Base-by-base conservation (phyloP, 2,329 filamentous ascomycete species). In the Colletotrichum abscissum region DNA sequence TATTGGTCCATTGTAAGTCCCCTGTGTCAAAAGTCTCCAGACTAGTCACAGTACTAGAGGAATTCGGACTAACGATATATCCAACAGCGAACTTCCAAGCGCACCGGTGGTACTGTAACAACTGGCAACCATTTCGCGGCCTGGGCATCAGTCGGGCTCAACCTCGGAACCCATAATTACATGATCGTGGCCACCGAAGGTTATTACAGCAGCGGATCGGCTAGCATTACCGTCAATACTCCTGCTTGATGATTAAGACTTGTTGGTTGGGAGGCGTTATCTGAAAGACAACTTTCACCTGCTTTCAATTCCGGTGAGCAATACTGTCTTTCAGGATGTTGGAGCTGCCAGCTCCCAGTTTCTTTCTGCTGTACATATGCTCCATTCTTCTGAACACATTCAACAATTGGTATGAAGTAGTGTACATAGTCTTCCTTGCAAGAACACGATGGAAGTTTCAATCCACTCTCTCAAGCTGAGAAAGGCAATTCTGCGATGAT, bases 91-190 rank as follows among this genome's bases (percentile, higher is more conserved):
- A 49, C 42, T 1, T 49, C 42, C 67, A 88, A 89, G 83, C 83
- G 88, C 62, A 82, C 83, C 26, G 82, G 83, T 65, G 89, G 88
- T 5, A 87, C 85, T 6, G 85, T 91, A 72, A 87, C 84, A 46
- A 83, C 83, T 1, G 81, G 78, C 26, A 86, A 84, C 74, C 88
- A 90, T 78, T 89, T 90, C 76, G 82, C 86, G 75, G 88, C 87
- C 5, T 90, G 88, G 88, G 78, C 79, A 26, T 81, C 82, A 38
- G 76, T 79, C 19, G 88, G 88, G 5, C 78, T 89, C 78, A 82
- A 80, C 35, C 77, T 90, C 12, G 88, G 88, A 4, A 82, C 84
- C 76, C 68, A 70, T 12, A 82, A 90, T 78, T 90, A 90, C 78
- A 84, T 87, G 83, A 88, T 90, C 73, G 80, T 89, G 26, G 88